Evolutionary conservation across 2,329 filamentous ascomycete species (phyloP), one percentile per base, ranked within the genome.

Genomic region (Sphaerulina populicola): DNA sequence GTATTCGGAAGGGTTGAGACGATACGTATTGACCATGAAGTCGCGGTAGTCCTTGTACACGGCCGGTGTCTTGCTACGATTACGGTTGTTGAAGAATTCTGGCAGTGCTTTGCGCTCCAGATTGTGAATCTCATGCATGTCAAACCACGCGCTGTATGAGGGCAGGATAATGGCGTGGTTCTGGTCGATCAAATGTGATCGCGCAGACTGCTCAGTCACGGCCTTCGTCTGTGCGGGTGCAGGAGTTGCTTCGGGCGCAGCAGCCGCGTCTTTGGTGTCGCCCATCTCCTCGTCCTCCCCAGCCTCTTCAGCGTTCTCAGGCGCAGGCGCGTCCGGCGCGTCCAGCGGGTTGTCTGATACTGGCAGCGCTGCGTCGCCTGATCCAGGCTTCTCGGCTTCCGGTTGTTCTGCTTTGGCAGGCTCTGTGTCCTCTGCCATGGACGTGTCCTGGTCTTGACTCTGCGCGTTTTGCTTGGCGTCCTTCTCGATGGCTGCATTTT

Each of bases 21-120:
- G 85, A 71, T 98, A 98, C 11, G 93, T 97, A 74, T 98, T 98
- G 74, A 98, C 89, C 93, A 98, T 98, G 67, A 98, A 98, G 67
- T 98, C 93, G 61, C 93, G 85, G 71, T 98, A 98, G 67, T 98
- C 93, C 72, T 97, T 97, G 76, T 98, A 98, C 18, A 97, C 88
- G 44, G 89, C 84, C 1, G 89, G 86, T 0, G 93, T 98, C 74
- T 98, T 98, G 81, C 93, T 97, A 64, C 93, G 85, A 72, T 98
- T 98, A 54, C 93, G 82, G 69, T 83, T 91, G 74, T 98, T 98
- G 80, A 98, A 98, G 73, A 97, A 98, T 69, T 98, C 93, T 15
- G 91, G 89, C 60, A 98, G 78, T 6, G 89, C 89, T 71, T 96
- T 98, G 66, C 85, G 86, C 74, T 98, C 93, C 62, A 96, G 86